These are phyloP conservation scores for Heterobasidion annosum DNA, from an alignment of 1,284 basidiomycete species.

Conservation along the genomic window DNA sequence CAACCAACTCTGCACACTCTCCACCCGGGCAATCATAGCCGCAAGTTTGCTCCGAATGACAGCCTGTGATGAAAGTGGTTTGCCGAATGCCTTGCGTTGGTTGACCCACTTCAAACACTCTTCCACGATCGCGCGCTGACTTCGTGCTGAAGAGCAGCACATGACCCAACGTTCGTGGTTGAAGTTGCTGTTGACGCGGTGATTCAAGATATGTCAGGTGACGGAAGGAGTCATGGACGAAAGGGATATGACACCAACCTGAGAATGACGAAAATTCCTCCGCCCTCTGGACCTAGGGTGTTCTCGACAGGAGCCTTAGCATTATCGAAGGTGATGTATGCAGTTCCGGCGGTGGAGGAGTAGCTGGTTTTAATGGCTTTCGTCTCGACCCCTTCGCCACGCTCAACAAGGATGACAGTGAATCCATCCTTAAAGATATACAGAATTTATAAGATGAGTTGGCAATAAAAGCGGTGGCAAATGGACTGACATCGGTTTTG, in stretches of 20 bases:
- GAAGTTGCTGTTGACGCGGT: constrained; percentile 45
- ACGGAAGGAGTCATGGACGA: too few species aligned
- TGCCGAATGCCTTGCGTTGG: constrained; percentile 83
- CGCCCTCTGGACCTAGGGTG: constrained; percentile 80
- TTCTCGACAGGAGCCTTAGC: constrained; percentile 82
- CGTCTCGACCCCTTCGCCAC: constrained; percentile 77
- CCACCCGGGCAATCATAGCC: constrained; percentile 82
- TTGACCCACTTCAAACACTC: constrained; percentile 73
- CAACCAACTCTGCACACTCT: constrained; percentile 85
- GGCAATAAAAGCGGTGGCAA: too few species aligned
- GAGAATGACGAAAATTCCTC: constrained; percentile 83
- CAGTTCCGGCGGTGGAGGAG: constrained; percentile 80
- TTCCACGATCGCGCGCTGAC: constrained; percentile 67
- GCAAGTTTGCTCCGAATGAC: constrained; percentile 88
- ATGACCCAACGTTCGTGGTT: constrained; percentile 89
- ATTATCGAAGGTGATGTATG: constrained; percentile 89
- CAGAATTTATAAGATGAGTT: too few species aligned
- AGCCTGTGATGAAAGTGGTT: constrained; percentile 84
- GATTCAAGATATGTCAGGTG: too few species aligned
- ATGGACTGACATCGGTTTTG: constrained; percentile 31
- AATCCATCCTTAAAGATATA: constrained; percentile 51
- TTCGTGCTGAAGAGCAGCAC: constrained; percentile 39
- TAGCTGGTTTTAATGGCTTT: constrained; percentile 90
- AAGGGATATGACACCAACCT: too few species aligned
- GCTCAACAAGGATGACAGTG: constrained; percentile 80